Percentiles rank a stretch among this genome's conserved stretches.
These are phyloP conservation scores for Plectosphaerella plurivora DNA, from an alignment of 2,329 filamentous ascomycete genomes.

Conservation along the genomic window DNA sequence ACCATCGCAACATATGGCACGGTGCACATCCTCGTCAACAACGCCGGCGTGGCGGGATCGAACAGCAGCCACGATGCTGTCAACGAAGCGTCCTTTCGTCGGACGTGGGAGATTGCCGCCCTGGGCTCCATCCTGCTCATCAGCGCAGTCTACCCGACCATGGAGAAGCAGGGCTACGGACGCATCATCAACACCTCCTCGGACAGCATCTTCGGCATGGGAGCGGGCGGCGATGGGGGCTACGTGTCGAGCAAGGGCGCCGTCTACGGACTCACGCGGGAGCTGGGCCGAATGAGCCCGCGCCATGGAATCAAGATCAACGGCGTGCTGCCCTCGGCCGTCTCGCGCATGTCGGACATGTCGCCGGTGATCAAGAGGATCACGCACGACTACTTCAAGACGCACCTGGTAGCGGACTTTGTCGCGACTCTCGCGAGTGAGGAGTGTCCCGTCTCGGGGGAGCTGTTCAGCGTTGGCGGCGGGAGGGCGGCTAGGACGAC, in stretches of 20 bases:
- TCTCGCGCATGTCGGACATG: neutral
- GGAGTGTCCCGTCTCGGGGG: neutral
- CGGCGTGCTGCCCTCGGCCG: neutral
- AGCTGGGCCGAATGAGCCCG: neutral
- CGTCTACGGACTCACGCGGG: neutral
- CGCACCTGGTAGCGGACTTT: neutral
- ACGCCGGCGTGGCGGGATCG: neutral
- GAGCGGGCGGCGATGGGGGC: neutral
- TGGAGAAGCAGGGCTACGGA: slow-evolving; percentile 1
- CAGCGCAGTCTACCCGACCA: neutral
- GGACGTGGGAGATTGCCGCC: neutral
- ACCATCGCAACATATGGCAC: neutral
- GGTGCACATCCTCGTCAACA: slow-evolving; percentile 4
- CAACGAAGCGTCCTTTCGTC: neutral
- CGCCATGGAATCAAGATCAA: neutral
- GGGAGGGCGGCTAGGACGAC: neutral
- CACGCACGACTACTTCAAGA: neutral
- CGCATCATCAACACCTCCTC: neutral
- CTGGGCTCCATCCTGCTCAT: neutral
- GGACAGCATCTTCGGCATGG: neutral
- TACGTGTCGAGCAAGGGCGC: neutral
- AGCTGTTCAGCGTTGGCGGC: neutral
- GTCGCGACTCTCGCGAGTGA: neutral
- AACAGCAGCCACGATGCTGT: neutral
- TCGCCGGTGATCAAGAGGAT: neutral